A percentile compares a stretch with the other conserved stretches of the same genome.
Evolutionary conservation across 257 asterid species (phyloP).

Genomic region (Eucommia ulmoides): DNA sequence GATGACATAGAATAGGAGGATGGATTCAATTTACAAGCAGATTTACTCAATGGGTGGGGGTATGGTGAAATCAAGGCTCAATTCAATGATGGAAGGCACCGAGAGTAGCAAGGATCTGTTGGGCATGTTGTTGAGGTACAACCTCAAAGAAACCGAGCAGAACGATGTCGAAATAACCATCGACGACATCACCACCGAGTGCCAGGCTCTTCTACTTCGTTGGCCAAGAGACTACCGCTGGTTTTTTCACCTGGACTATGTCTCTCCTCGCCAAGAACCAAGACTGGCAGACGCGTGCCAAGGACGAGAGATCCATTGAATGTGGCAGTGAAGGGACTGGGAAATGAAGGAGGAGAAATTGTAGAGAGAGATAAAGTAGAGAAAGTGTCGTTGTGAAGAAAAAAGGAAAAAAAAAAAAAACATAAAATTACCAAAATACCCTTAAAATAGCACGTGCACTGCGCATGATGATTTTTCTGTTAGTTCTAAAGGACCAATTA

Average conservation of each 20-base stretch:
- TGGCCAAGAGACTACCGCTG: not conserved
- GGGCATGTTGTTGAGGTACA: not conserved
- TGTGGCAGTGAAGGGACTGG: no score
- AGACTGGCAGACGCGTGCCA: not conserved
- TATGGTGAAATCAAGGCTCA: not conserved
- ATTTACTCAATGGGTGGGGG: not conserved
- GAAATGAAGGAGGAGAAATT: no score
- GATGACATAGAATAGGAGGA: not conserved
- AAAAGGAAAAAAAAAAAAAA: no score
- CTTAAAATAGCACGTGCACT: no score
- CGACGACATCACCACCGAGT: not conserved
- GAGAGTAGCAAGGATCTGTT: not conserved
- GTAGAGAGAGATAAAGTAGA: no score
- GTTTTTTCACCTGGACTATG: not conserved
- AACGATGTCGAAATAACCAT: not conserved
- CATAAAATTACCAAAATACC: no score
- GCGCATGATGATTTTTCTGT: no score
- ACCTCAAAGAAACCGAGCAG: not conserved
- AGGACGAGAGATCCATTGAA: no score
- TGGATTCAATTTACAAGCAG: not conserved
- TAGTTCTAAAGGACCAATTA: no score
- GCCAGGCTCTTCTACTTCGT: not conserved
- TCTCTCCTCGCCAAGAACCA: not conserved
- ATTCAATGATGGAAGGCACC: not conserved
- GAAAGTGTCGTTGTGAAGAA: no score